Evolutionary conservation across 2,329 filamentous ascomycete genomes (phyloP), one percentile per base, ranked within the genome.

Genomic region (Bimuria novae-zelandiae): DNA sequence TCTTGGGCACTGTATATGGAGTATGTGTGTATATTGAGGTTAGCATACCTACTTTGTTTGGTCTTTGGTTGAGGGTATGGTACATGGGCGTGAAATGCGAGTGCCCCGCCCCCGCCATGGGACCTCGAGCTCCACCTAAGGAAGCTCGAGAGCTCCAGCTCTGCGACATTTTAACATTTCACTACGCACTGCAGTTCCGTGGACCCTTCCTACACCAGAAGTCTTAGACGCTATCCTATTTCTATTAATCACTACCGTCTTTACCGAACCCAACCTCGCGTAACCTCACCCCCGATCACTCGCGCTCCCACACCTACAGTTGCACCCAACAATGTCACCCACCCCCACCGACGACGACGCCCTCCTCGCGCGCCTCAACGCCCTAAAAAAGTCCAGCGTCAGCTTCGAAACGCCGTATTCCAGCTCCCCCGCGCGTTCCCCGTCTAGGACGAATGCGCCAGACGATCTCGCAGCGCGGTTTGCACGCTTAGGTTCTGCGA

Each of bases 351-450:
- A 46, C 42, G 76, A 79, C 52, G 69, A 76, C 44, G 68, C 74
- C 51, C 74, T 81, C 17, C 75, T 80, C 49, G 76, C 78, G 17
- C 75, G 79, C 43, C 70, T 80, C 30, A 80, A 80, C 56, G 78
- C 78, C 12, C 70, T 80, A 42, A 79, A 79, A 60, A 74, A 75
- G 37, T 75, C 76, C 1, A 70, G 64, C 23, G 68, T 79, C 17
- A 72, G 58, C 45, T 62, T 79, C 16, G 59, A 67, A 14, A 63
- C 61, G 16, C 61, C 57, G 22, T 57, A 54, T 22, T 55, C 29
- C 22, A 54, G 58, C 17, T 69, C 68, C 5, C 60, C 59, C 52
- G 49, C 55, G 5, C 39, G 50, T 3, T 25, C 40, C 14, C 42
- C 14, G 16, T 16, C 29, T 14, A 14, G 41, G 61, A 19, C 37